Conservation (phyloP, 352 stramenopile genomes). For the Phytophthora fragariae region DNA sequence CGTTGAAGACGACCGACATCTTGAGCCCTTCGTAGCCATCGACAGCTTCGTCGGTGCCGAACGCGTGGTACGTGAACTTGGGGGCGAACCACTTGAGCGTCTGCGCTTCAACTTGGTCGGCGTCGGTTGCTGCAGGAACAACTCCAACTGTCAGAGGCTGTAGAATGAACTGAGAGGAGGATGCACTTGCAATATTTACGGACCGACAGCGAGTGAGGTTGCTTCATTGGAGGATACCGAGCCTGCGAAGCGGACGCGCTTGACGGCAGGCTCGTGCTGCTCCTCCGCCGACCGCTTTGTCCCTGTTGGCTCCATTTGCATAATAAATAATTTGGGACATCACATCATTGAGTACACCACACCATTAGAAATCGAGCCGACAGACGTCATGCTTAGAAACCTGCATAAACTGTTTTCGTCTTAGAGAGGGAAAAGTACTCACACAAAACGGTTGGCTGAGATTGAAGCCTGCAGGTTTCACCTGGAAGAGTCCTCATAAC, state of each 20-base stretch:
- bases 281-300: constrained; percentile 24
- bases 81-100: constrained; percentile 63
- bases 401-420: no score
- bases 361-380: not conserved
- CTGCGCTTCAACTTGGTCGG: constrained; percentile 50
- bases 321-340: not conserved
- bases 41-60: constrained; percentile 77
- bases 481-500: no score
- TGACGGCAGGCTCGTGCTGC: constrained; percentile 31
- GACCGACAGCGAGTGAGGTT: constrained; percentile 70
- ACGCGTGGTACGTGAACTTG: constrained; percentile 85
- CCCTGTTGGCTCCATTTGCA: constrained; percentile 40
- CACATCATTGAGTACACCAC: not conserved
- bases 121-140: constrained; percentile 44
- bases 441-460: no score
- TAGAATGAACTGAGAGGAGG: not conserved
- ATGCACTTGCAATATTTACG: constrained; percentile 2
- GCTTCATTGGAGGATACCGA: constrained; percentile 55
- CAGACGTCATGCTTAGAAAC: no score
- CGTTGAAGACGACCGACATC: constrained; percentile 70
- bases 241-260: constrained; percentile 74
- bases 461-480: no score
- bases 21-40: constrained; percentile 67
- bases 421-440: no score
- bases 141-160: not conserved